Conservation (phyloP, 148 eudicot species). For the Rhododendron mucronatum region DNA sequence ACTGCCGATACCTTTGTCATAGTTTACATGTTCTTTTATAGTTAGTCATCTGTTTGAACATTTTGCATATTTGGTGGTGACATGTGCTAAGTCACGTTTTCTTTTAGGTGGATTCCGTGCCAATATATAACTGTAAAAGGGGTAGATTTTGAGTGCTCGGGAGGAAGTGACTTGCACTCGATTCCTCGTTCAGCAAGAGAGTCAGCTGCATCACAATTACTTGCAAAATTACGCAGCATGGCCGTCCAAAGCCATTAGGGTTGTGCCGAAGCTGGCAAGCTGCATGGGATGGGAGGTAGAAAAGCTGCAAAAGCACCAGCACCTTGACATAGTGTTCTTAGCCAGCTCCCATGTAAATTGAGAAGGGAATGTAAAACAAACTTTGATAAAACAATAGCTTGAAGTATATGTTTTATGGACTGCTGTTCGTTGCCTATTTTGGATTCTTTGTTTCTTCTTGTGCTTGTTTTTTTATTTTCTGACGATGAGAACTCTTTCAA, state of each 20-base stretch:
- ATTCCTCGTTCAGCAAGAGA: conserved; percentile 47
- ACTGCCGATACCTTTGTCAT: too few relatives aligned
- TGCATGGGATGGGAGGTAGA: not conserved
- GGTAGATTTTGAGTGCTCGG: conserved; percentile 37
- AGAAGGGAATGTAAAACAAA: not conserved
- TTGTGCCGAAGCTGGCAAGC: not conserved
- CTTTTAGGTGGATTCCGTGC: conserved; percentile 43
- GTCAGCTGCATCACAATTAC: conserved; percentile 41
- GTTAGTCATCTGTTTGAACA: not conserved
- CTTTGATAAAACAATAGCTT: not conserved
- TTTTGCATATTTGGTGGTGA: not conserved
- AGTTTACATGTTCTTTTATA: not conserved
- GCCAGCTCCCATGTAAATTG: not conserved
- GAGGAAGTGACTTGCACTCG: conserved; percentile 18
- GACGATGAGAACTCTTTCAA: not conserved
- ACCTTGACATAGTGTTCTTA: not conserved
- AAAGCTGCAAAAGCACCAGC: not conserved
- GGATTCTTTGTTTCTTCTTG: too few relatives aligned
- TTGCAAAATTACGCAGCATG: conserved; percentile 37
- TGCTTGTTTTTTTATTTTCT: not conserved
- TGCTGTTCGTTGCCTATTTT: not conserved
- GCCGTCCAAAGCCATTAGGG: conserved; percentile 13
- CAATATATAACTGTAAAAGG: conserved; percentile 32
- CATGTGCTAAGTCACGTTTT: not conserved
- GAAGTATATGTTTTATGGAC: not conserved